Evolutionary conservation across 2,329 filamentous ascomycete species (phyloP).

Genomic region (Coniella lustricola): DNA sequence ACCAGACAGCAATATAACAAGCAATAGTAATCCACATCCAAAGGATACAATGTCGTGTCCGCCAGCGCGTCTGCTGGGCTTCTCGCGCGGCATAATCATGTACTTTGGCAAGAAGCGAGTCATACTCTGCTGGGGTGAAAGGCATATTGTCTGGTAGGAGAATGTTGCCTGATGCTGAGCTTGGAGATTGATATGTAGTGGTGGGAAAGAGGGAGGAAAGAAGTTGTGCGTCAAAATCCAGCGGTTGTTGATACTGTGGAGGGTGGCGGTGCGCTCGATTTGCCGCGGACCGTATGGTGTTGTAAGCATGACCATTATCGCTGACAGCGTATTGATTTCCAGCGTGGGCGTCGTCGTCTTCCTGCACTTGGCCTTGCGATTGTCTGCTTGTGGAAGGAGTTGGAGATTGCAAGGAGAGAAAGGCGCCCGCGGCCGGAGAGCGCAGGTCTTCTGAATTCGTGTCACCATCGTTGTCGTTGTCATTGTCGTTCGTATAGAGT

Average conservation of each 20-base stretch:
- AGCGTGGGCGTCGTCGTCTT: too few species aligned
- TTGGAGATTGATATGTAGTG: slow-evolving; percentile 1
- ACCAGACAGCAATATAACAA: slow-evolving; percentile 81
- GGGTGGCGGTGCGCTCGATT: background rate
- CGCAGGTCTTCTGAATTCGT: slow-evolving; percentile 19
- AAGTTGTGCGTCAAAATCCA: slow-evolving; percentile 16
- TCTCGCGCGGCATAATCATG: slow-evolving; percentile 64
- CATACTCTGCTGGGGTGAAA: slow-evolving; percentile 29
- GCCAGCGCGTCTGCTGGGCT: slow-evolving; percentile 61
- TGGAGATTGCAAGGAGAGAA: slow-evolving; percentile 29
- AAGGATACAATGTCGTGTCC: slow-evolving; percentile 65
- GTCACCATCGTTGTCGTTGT: slow-evolving; percentile 22
- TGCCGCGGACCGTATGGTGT: too few species aligned
- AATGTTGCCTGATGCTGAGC: slow-evolving; percentile 7
- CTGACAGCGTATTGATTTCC: background rate
- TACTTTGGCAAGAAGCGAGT: slow-evolving; percentile 67
- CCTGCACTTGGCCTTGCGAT: background rate
- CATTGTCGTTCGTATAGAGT: slow-evolving; percentile 20
- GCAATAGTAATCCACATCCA: slow-evolving; percentile 62
- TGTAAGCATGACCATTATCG: too few species aligned
- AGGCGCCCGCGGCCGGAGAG: slow-evolving; percentile 27
- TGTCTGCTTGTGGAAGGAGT: slow-evolving; percentile 18
- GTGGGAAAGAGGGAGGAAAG: slow-evolving; percentile 21
- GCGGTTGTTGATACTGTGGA: background rate
- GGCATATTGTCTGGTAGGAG: slow-evolving; percentile 18